Conservation (phyloP, 352 stramenopile genomes). For the Albugo candida region DNA sequence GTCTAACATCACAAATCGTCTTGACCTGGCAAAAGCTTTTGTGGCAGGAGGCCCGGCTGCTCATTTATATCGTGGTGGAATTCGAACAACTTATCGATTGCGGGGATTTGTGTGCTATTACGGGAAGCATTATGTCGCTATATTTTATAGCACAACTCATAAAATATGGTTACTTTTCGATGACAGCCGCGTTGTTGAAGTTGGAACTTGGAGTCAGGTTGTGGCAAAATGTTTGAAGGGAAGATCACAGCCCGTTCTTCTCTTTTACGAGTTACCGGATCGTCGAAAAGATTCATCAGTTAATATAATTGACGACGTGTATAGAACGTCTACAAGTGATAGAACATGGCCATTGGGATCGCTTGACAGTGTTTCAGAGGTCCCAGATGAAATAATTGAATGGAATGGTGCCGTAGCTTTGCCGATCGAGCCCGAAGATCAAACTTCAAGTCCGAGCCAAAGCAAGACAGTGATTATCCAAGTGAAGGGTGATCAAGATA, state of each 20-base stretch:
- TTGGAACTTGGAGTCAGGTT: slow-evolving; percentile 58
- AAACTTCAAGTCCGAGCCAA: not conserved
- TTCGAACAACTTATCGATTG: slow-evolving; percentile 57
- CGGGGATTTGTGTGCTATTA: slow-evolving; percentile 76
- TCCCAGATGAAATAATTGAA: not conserved
- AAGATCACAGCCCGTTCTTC: slow-evolving; percentile 60
- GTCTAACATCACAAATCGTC: slow-evolving; percentile 33
- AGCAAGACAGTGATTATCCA: slow-evolving; percentile 1
- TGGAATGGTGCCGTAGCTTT: not conserved
- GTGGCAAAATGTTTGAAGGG: slow-evolving; percentile 54
- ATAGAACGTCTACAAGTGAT: not conserved
- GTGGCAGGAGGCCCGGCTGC: slow-evolving; percentile 41
- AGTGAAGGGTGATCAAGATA: slow-evolving; percentile 16
- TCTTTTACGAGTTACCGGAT: slow-evolving; percentile 74
- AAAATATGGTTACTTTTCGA: slow-evolving; percentile 78
- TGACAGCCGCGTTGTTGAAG: slow-evolving; percentile 54
- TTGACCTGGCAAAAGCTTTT: slow-evolving; percentile 62
- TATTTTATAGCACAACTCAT: slow-evolving; percentile 73
- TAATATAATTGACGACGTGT: not conserved
- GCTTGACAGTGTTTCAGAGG: not conserved
- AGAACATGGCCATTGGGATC: not conserved
- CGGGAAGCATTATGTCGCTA: slow-evolving; percentile 56
- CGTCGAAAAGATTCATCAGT: slow-evolving; percentile 69
- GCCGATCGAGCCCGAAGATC: not conserved
- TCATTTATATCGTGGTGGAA: slow-evolving; percentile 42